phyloP scores from a whole-genome alignment of 768 basidiomycete genomes.

The Cantharellus anzutake region DNA sequence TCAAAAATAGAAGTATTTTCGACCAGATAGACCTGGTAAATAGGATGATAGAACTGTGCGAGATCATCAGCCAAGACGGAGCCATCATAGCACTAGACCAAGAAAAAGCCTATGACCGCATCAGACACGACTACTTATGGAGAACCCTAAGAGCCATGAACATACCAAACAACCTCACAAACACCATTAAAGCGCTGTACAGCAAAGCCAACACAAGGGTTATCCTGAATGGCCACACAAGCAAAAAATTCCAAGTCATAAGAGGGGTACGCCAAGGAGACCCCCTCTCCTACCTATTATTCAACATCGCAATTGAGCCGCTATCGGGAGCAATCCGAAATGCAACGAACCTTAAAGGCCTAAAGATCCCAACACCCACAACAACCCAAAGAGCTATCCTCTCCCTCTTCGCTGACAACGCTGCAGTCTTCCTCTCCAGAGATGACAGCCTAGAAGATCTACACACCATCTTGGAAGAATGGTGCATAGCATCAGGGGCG shows the following conservation, averaged over 20 bases:
- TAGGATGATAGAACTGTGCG: constrained; percentile 7
- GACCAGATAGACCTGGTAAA: constrained; percentile 8
- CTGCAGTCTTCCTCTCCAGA: constrained; percentile 9
- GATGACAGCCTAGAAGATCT: constrained; percentile 10
- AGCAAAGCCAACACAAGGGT: constrained; percentile 7
- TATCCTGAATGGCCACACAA: constrained; percentile 8
- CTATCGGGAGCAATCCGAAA: constrained; percentile 4
- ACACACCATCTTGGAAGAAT: constrained; percentile 8
- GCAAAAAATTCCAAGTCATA: constrained; percentile 1
- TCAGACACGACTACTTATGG: constrained; percentile 11
- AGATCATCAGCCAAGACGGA: constrained; percentile 10
- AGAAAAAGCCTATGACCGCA: constrained; percentile 13
- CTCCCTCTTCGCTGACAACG: constrained; percentile 13
- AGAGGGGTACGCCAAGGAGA: constrained; percentile 13
- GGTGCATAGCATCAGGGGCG: constrained; percentile 13
- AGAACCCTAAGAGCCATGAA: constrained; percentile 1
- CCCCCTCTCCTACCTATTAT: constrained; percentile 12
- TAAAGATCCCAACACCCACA: background rate
- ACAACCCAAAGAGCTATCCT: background rate
- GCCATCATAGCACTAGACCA: constrained; percentile 8
- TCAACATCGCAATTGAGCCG: constrained; percentile 13
- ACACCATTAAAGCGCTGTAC: constrained; percentile 12
- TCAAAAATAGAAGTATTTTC: constrained; percentile 7
- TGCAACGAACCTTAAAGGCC: constrained; percentile 4
- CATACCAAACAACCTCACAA: constrained; percentile 10